Evolutionary conservation across 148 eudicot genomes (phyloP), one percentile per base, ranked within the genome.

Genomic region (Silene uniflora): DNA sequence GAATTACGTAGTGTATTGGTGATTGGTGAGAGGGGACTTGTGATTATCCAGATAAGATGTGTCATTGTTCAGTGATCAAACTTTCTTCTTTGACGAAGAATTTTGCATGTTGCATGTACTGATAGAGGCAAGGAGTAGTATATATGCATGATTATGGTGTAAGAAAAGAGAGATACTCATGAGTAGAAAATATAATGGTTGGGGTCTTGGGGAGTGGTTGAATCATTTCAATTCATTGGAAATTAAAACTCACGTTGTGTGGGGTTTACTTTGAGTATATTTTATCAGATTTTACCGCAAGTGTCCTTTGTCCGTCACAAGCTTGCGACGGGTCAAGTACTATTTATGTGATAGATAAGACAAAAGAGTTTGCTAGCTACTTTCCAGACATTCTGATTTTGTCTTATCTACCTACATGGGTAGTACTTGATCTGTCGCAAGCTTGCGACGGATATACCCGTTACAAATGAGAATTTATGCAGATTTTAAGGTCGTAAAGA

Each of bases 171-270:
- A 18, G 44, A 46, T 75, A 71, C 27, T 18, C 25, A 58, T 25
- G 52, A 54, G 54, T 49, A 32, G 65, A 55, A 39, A 39, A 62
- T 75, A 78, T 78, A 29, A 72, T 39, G 54, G 39, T 59, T 56
- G 35, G 18, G 75, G 19, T 27, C 29, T 27, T 27, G 29, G 12
- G n/a, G 22, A 3, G 27, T 14, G n/a, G 68, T 49, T 54, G 63
- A 74, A 79, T 79, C 74, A 79, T 79, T 74, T 49, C 62, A 59
- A 39, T 60, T 69, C 78, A 62, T 79, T 67, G 81, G 81, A 79
- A 79, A 73, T 55, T 73, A 56, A 73, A 78, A 73, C 73, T 73
- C 16, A 61, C 10, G 23, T 19, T 32, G 0, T 32, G 35, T 32
- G 25, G 75, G 61, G 69, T 67, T 71, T 67, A 71, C 75, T 71